Percentiles rank a stretch among this genome's conserved stretches.
phyloP scores from a whole-genome alignment of 2,329 filamentous ascomycete species.

The Coniella vitis region DNA sequence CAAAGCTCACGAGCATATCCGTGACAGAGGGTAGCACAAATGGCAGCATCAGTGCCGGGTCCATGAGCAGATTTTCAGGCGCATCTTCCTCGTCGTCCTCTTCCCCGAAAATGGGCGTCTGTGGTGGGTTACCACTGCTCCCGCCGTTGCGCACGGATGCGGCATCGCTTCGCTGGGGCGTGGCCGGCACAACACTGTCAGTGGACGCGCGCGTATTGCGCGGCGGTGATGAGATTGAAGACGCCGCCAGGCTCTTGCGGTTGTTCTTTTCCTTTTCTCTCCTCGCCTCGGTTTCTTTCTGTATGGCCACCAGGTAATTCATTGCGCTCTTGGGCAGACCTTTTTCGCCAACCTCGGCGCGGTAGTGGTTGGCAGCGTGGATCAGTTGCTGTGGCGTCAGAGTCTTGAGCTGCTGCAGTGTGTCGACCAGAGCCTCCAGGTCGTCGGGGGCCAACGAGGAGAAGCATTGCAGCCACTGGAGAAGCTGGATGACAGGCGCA shows the following conservation, averaged over 20 bases:
- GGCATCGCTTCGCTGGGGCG: conserved; percentile 32
- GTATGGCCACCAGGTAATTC: conserved; percentile 75
- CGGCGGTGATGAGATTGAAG: conserved; percentile 19
- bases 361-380: conserved; percentile 86
- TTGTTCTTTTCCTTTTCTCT: conserved; percentile 43
- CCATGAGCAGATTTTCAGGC: conserved; percentile 70
- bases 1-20: conserved; percentile 94
- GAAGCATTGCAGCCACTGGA: conserved; percentile 98
- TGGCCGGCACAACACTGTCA: conserved; percentile 34
- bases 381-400: conserved; percentile 84
- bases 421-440: conserved; percentile 78
- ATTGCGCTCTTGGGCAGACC: conserved; percentile 79
- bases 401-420: conserved; percentile 79
- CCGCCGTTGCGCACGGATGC: conserved; percentile 32
- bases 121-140: conserved; percentile 31
- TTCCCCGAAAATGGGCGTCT: conserved; percentile 30
- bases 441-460: conserved; percentile 84
- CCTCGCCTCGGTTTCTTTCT: conserved; percentile 63
- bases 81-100: conserved; percentile 61
- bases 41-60: conserved; percentile 86
- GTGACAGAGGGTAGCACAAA: conserved; percentile 94
- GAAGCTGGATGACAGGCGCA: conserved; percentile 81
- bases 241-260: conserved; percentile 37
- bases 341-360: conserved; percentile 92
- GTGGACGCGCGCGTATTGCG: conserved; percentile 25